Evolutionary conservation across 768 basidiomycete species (phyloP).

Genomic region (Crepidotus variabilis): DNA sequence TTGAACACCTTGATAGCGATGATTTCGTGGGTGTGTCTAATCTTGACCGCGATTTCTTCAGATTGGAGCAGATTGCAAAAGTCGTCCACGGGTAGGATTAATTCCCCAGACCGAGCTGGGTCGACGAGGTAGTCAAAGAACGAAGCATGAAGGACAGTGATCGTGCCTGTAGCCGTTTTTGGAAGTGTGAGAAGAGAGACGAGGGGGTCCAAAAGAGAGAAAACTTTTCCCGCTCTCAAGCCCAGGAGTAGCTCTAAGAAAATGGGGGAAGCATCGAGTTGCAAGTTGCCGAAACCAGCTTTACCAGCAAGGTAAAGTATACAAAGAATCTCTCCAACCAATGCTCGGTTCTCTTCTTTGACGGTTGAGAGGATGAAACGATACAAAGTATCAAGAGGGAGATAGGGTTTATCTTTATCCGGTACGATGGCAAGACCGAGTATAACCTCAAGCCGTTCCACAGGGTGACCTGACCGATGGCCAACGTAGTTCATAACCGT

Average conservation of each 20-base stretch:
- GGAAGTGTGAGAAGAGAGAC: neutral
- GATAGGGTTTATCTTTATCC: constrained; percentile 8
- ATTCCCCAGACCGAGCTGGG: neutral
- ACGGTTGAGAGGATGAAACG: neutral
- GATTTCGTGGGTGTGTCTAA: neutral
- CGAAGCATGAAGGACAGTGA: neutral
- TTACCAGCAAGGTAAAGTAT: neutral
- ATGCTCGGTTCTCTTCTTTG: neutral
- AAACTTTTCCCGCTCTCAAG: neutral
- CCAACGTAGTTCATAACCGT: constrained; percentile 13
- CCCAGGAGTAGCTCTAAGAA: neutral
- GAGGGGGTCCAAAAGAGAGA: neutral
- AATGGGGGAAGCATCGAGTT: neutral
- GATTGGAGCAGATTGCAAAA: neutral
- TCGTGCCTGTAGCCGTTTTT: neutral
- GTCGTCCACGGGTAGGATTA: neutral
- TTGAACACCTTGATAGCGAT: neutral
- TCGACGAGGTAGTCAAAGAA: neutral
- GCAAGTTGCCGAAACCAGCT: neutral
- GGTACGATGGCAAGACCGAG: constrained; percentile 3
- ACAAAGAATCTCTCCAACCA: neutral
- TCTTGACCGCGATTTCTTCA: neutral
- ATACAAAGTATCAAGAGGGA: constrained; percentile 14
- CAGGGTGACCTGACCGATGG: constrained; percentile 1
- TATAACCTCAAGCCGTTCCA: constrained; percentile 1